Evolutionary conservation across 179 eudicot species (phyloP), one percentile per base, ranked within the genome.

Genomic region (Drosera spatulata): DNA sequence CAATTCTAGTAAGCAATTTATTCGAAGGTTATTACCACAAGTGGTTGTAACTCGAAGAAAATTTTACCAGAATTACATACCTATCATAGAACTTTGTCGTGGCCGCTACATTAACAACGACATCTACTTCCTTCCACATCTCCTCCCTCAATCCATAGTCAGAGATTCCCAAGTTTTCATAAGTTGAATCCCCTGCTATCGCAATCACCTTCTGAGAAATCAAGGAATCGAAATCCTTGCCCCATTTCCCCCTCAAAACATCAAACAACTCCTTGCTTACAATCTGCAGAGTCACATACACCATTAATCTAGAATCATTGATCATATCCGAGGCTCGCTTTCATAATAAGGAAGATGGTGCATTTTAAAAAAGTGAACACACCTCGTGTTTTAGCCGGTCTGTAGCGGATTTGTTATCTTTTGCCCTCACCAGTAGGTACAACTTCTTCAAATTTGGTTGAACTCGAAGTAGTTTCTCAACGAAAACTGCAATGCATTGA

Each of bases 41-140:
- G 33, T 22, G 33, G 33, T 22, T 22, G 33, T 22, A 22, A 22
- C 33, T 22, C 1, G 33, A 22, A 22, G 33, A 22, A 22, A 22
- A 22, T 22, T 22, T 22, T 22, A 22, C 33, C 33, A 22, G 33
- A 22, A 22, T 22, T 22, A 22, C 33, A 3, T 71, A 84, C 95
- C 90, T 77, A 56, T 86, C 95, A 33, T 74, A 64, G 56, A 84
- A 84, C 33, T 63, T 72, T 43, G 87, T 82, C 3, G 80, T 76
- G 42, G 90, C 87, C 42, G 95, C 95, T 46, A 69, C 46, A 64
- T 86, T 80, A 53, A 84, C 72, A 7, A 86, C 75, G 11, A 71
- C 62, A 56, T 86, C 87, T 3, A 86, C 64, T 53, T 79, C 70
- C 41, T 66, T 71, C 53, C 69, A 67, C 63, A 86, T 70, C 48